Evolutionary conservation across 768 basidiomycete genomes (phyloP).

Genomic region (Boletus coccyginus): DNA sequence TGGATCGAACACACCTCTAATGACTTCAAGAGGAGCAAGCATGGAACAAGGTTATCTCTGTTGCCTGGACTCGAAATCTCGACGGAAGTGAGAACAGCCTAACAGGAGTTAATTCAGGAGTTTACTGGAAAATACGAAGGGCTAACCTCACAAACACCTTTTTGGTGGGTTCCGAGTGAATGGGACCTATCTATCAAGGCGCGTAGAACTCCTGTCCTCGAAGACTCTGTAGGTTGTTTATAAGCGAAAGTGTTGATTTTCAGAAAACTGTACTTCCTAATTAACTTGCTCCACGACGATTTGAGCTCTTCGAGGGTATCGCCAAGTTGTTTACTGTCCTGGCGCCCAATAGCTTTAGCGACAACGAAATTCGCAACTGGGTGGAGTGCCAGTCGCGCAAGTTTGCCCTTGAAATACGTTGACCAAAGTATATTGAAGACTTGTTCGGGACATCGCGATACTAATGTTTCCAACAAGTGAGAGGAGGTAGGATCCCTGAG

Average conservation of each 20-base stretch:
- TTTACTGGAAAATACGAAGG: not conserved
- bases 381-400: constrained; percentile 73
- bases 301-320: constrained; percentile 59
- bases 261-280: constrained; percentile 50
- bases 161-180: constrained; percentile 44
- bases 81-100: constrained; percentile 65
- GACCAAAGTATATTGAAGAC: constrained; percentile 73
- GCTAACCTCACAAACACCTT: constrained; percentile 56
- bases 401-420: constrained; percentile 72
- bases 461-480: constrained; percentile 82
- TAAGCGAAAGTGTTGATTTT: constrained; percentile 1
- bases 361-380: constrained; percentile 95
- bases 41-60: constrained; percentile 57
- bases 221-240: constrained; percentile 44
- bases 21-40: constrained; percentile 56
- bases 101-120: constrained; percentile 4
- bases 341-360: constrained; percentile 69
- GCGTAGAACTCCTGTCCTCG: constrained; percentile 75
- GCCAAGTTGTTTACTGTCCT: constrained; percentile 53
- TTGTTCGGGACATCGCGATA: constrained; percentile 54
- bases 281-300: constrained; percentile 55
- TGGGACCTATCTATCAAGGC: constrained; percentile 70
- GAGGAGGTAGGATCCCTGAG: constrained; percentile 87
- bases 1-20: constrained; percentile 40
- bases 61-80: constrained; percentile 51